phyloP scores from a whole-genome alignment of 2,329 filamentous ascomycete species.

The Exophiala dermatitidis region DNA sequence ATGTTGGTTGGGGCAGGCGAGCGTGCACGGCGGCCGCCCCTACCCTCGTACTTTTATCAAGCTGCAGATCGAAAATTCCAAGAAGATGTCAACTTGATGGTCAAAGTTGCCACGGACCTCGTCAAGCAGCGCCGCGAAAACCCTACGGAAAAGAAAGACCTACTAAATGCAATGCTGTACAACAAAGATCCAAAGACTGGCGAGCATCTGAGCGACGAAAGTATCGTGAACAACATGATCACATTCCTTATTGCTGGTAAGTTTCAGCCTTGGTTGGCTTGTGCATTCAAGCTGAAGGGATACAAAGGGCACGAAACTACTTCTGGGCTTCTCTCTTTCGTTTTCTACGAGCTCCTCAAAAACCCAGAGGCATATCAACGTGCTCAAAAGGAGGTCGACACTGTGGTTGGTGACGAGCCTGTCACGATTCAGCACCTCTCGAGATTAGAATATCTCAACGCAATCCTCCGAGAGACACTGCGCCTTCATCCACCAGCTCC shows the following conservation, averaged over 20 bases:
- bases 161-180: slow-evolving; percentile 55
- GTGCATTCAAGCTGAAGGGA: no score
- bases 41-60: slow-evolving; percentile 38
- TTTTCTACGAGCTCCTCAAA: slow-evolving; percentile 58
- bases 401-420: slow-evolving; percentile 51
- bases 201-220: slow-evolving; percentile 49
- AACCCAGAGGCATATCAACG: slow-evolving; percentile 53
- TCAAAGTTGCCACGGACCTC: slow-evolving; percentile 37
- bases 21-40: slow-evolving; percentile 31
- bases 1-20: slow-evolving; percentile 50
- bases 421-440: slow-evolving; percentile 50
- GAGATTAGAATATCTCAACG: slow-evolving; percentile 60
- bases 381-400: slow-evolving; percentile 61
- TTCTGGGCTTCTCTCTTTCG: slow-evolving; percentile 58
- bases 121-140: slow-evolving; percentile 50
- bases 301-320: slow-evolving; percentile 58
- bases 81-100: slow-evolving; percentile 23
- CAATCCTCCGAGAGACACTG: slow-evolving; percentile 60
- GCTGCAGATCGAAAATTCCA: slow-evolving; percentile 13
- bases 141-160: slow-evolving; percentile 49
- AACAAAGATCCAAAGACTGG: slow-evolving; percentile 57
- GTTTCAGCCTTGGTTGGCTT: not conserved
- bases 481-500: slow-evolving; percentile 57
- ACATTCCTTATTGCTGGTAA: slow-evolving; percentile 48
- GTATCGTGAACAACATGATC: slow-evolving; percentile 62